Evolutionary conservation across 331 rosid genomes (phyloP).

Genomic region (Saraca asoca): DNA sequence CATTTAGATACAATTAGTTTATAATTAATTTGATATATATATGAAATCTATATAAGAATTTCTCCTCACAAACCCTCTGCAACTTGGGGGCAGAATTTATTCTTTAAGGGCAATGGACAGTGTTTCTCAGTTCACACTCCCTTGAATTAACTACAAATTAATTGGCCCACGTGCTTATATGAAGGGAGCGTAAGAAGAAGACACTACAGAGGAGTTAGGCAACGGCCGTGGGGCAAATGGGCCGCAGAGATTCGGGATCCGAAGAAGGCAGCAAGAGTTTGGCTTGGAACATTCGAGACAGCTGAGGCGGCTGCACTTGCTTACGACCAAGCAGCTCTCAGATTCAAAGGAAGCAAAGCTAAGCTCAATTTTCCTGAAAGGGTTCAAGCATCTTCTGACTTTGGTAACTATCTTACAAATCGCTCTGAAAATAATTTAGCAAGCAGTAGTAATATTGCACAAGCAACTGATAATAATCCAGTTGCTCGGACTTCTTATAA

Average conservation of each 20-base stretch:
- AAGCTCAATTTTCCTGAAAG: constrained; percentile 89
- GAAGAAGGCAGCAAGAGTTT: constrained; percentile 73
- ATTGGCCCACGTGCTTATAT: not conserved
- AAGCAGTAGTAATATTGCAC: not conserved
- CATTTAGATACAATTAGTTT: too few species aligned
- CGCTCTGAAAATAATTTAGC: not conserved
- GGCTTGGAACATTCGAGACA: constrained; percentile 86
- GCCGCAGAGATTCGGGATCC: constrained; percentile 94
- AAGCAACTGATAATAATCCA: constrained; percentile 15
- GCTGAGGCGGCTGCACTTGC: constrained; percentile 90
- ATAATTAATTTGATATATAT: too few species aligned
- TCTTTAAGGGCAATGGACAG: too few species aligned
- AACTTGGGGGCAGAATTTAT: too few species aligned
- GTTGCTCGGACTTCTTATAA: constrained; percentile 1
- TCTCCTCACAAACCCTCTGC: too few species aligned
- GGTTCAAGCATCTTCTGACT: constrained; percentile 49
- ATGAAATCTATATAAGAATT: too few species aligned
- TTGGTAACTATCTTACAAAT: constrained; percentile 40
- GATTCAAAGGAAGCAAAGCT: constrained; percentile 93
- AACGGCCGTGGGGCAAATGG: constrained; percentile 92
- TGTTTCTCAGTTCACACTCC: too few species aligned
- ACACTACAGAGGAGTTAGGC: constrained; percentile 92
- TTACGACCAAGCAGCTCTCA: constrained; percentile 81
- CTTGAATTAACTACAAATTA: too few species aligned
- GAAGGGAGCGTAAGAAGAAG: constrained; percentile 56